These are phyloP conservation scores for Tricholoma matsutake DNA, from an alignment of 768 basidiomycete species.

Conservation along the genomic window DNA sequence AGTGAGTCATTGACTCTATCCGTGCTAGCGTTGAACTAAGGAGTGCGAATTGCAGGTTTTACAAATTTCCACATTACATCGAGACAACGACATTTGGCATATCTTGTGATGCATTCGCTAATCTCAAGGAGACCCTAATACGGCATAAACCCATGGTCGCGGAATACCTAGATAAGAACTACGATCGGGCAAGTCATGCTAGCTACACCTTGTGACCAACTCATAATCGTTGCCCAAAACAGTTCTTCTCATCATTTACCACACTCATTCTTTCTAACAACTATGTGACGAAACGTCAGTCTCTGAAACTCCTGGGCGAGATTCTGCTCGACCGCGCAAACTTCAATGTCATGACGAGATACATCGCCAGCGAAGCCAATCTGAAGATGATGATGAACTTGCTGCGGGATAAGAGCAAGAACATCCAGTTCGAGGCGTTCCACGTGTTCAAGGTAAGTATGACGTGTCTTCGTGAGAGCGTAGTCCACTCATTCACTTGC, in stretches of 20 bases:
- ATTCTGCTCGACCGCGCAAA: constrained; percentile 97
- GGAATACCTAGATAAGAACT: constrained; percentile 94
- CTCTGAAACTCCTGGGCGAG: constrained; percentile 95
- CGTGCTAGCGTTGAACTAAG: not conserved
- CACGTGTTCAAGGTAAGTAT: constrained; percentile 92
- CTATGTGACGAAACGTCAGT: constrained; percentile 99
- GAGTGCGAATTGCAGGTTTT: constrained; percentile 60
- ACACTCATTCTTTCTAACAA: constrained; percentile 90
- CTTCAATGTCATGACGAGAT: constrained; percentile 97
- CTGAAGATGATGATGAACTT: constrained; percentile 99
- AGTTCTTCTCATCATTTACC: constrained; percentile 97
- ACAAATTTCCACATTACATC: constrained; percentile 94
- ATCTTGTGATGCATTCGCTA: constrained; percentile 96
- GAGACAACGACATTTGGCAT: constrained; percentile 98
- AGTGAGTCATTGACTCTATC: constrained; percentile 55
- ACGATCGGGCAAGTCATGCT: constrained; percentile 73
- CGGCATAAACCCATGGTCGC: constrained; percentile 98
- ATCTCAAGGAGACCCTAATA: constrained; percentile 96
- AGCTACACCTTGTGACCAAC: constrained; percentile 47
- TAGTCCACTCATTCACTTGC: constrained; percentile 5
- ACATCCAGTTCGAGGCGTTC: constrained; percentile 99
- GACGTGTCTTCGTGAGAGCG: constrained; percentile 2
- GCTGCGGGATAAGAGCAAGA: constrained; percentile 96
- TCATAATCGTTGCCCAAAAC: constrained; percentile 11
- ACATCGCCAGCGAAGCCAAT: constrained; percentile 93